Evolutionary conservation across 2,329 filamentous ascomycete genomes (phyloP), one percentile per base, ranked within the genome.

Genomic region (Sclerotinia borealis): DNA sequence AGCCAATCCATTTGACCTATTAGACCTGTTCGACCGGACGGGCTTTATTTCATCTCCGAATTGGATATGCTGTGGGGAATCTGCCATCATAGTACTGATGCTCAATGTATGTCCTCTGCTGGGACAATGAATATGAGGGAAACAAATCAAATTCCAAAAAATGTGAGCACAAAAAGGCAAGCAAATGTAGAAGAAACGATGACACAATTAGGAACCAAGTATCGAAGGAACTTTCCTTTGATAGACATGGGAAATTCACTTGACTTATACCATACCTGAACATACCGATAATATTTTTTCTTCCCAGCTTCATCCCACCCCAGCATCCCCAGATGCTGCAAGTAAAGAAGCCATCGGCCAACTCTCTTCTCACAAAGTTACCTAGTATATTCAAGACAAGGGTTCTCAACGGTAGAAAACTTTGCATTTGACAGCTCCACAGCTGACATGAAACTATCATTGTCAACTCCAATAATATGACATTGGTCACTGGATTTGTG

Each of bases 41-140:
- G 68, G 68, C 56, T 61, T 63, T 45, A 72, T 71, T 3, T 67
- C 68, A 22, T 71, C 69, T 34, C 63, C 65, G 31, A 68, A 69
- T 19, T 70, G 69, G 27, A 69, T 65, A n/a, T 48, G 66, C 15
- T 63, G 65, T 17, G 39, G 39, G 54, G 50, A 52, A 63, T 65
- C 66, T 34, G 65, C 63, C 69, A 71, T 71, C 37, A 37, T 37
- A 22, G 4, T 34, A 25, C 39, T 19, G 5, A 31, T 2, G 15
- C 29, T 45, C 27, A 13, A 58, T 25, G 39, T 8, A 19, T 45
- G 41, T 34, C 27, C 52, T 56, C 27, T 22, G 39, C 52, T 34
- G 17, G 8, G 27, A 25, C 9, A 17, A 34, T 43, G 25, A 29
- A 45, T 34, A 10, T n/a, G 29, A 56, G 29, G 25, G n/a, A 7